These are phyloP conservation scores for Paragyromitra xinjiangensis DNA, from an alignment of 495 filamentous ascomycete species.

Conservation along the genomic window DNA sequence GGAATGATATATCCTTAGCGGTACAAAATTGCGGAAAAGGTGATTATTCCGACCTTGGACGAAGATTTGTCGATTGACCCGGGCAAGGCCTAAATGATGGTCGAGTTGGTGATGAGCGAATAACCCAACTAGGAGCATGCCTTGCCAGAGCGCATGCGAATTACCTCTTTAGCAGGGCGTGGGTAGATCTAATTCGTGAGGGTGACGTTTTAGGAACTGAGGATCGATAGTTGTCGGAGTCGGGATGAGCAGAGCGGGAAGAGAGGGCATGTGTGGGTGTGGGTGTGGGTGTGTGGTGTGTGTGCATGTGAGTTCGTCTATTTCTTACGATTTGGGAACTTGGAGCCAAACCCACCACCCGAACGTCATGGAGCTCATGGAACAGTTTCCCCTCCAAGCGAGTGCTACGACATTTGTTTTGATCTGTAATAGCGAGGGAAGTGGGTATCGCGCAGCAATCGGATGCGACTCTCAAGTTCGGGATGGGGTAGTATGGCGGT, in stretches of 20 bases:
- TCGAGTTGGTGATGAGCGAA: slow-evolving; percentile 31
- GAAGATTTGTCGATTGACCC: slow-evolving; percentile 26
- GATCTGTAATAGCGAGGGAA: slow-evolving; percentile 14
- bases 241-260: slow-evolving; percentile 39
- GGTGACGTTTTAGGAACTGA: slow-evolving; percentile 46
- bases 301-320: slow-evolving; percentile 29
- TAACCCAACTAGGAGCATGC: slow-evolving; percentile 24
- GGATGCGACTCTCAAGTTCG: slow-evolving; percentile 29
- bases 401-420: slow-evolving; percentile 38
- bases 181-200: slow-evolving; percentile 36
- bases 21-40: slow-evolving; percentile 5
- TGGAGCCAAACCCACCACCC: slow-evolving; percentile 45
- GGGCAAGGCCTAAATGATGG: slow-evolving; percentile 2
- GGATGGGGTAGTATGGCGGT: slow-evolving; percentile 33
- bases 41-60: slow-evolving; percentile 22
- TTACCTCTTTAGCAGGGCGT: slow-evolving; percentile 28
- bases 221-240: slow-evolving; percentile 25
- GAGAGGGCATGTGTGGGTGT: slow-evolving; percentile 3
- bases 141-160: slow-evolving; percentile 8
- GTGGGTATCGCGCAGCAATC: slow-evolving; percentile 23
- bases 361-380: slow-evolving; percentile 41
- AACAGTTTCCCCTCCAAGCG: slow-evolving; percentile 28
- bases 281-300: too few species aligned
- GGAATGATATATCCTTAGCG: slow-evolving; percentile 6
- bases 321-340: slow-evolving; percentile 47